Evolutionary conservation across 2,329 filamentous ascomycete genomes (phyloP), one percentile per base, ranked within the genome.

Genomic region (Exophiala sideris): DNA sequence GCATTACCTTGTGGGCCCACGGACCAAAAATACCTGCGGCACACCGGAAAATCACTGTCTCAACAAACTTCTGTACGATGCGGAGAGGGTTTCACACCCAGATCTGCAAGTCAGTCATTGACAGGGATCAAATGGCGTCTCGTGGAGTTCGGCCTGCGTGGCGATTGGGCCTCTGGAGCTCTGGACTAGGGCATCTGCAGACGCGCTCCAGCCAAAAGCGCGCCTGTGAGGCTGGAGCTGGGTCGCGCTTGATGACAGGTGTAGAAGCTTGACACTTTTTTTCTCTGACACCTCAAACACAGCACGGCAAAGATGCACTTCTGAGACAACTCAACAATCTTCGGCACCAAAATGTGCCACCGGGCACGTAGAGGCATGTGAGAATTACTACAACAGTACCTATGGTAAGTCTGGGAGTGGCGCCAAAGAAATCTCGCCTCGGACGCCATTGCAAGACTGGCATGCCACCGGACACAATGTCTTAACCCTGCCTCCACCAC

Each of bases 281-380:
- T 16, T 50, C 29, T 45, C 45, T 35, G 39, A 47, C 45, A 53
- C 32, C 24, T 50, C 39, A 33, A 21, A n/a, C 45, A 45, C 29
- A 44, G 41, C 45, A 52, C 54, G 29, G 38, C 47, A 39, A 44
- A 32, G 44, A 48, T 48, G 50, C 45, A 59, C 50, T 38, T 45
- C 57, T 57, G 57, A 60, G 54, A 60, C 57, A 60, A 50, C 40
- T 57, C 51, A 47, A 48, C 57, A 51, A 47, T 18, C 50, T 32
- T 38, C 29, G 24, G 46, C 50, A 18, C 18, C 16, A 39, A 44
- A 41, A 11, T 41, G 44, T 52, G 45, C 52, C 45, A 55, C 54
- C 33, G 44, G 29, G 49, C 51, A 56, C 44, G 47, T 45, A 45
- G n/a, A 10, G 29, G n/a, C 20, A 44, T 24, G 21, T 32, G 20